Percentiles rank a stretch among this genome's conserved stretches.
Conservation (phyloP, 2,329 filamentous ascomycete genomes). For the Beauveria bassiana region DNA sequence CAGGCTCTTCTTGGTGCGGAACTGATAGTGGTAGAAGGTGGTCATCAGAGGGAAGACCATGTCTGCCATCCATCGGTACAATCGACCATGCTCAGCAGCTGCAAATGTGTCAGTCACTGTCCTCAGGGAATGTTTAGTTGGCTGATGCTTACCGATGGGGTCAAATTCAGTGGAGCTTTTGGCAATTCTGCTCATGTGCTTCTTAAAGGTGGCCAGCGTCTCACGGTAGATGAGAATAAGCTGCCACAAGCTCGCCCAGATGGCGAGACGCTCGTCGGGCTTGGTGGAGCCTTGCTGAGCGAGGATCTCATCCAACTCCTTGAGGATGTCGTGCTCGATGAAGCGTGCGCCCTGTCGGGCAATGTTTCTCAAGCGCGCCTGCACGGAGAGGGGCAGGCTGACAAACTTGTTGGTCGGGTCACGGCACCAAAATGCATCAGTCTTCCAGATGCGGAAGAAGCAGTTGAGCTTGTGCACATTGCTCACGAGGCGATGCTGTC, state of each 20-base stretch:
- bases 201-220: slow-evolving; percentile 26
- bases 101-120: not conserved
- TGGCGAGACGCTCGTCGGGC: slow-evolving; percentile 31
- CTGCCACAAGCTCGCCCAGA: slow-evolving; percentile 44
- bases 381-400: slow-evolving; percentile 31
- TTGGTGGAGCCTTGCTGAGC: slow-evolving; percentile 31
- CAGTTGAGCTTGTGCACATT: slow-evolving; percentile 40
- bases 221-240: slow-evolving; percentile 42
- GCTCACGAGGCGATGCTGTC: slow-evolving; percentile 32
- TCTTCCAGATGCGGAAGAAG: slow-evolving; percentile 43
- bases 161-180: slow-evolving; percentile 17
- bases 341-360: slow-evolving; percentile 29
- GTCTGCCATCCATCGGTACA: slow-evolving; percentile 24
- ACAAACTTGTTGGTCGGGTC: slow-evolving; percentile 30
- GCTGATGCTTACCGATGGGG: slow-evolving; percentile 16
- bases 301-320: slow-evolving; percentile 31
- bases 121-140: not conserved
- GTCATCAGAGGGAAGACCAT: slow-evolving; percentile 30
- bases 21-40: slow-evolving; percentile 34
- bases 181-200: slow-evolving; percentile 20
- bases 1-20: slow-evolving; percentile 32
- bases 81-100: slow-evolving; percentile 15
- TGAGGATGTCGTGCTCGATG: slow-evolving; percentile 32
- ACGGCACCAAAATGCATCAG: slow-evolving; percentile 33
- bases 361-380: slow-evolving; percentile 32